Base-by-base conservation (phyloP, 257 asterid genomes). In the Gardenia jasminoides region DNA sequence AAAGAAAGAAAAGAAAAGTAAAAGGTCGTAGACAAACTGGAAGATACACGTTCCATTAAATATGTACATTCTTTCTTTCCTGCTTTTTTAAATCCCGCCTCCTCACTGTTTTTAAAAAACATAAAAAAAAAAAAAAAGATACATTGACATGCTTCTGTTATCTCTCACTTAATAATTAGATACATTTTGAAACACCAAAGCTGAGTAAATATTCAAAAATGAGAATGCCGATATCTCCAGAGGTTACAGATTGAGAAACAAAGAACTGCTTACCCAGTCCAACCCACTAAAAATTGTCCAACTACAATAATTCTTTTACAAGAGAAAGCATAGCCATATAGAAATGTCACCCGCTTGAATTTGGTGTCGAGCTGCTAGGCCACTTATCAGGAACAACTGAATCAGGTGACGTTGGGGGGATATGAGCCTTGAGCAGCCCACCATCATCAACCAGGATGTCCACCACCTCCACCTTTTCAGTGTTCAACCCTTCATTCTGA, bases 361-460 rank as follows among this genome's bases (percentile, higher is more conserved):
- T 83, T 16, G 90, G 84, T 9, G 84, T 68, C n/a, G 92, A 90
- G 56, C 85, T 86, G 77, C 72, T 80, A 11, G 62, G 72, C 77
- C 80, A 84, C 67, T 87, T 84, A 81, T 72, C 86, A 28, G 86
- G 68, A 33, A 66, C 80, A 28, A 36, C 87, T 0, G 97, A 89
- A 74, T 79, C 92, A 1, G 91, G 87, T 3, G 93, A 90, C 3
- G 89, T 82, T 6, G 89, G 87, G 56, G 83, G 79, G 44, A 36
- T 74, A 48, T 78, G 58, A 50, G 77, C 89, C 79, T 86, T 85
- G 30, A 82, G 71, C 4, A 52, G 84, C 41, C 82, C 89, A 13
- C 65, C 81, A 30, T 89, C 92, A 64, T 89, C 94, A 33, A 82
- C 87, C 82, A 88, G 56, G 78, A 91, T 85, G 24, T 92, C 94